phyloP scores from a whole-genome alignment of 1,284 basidiomycete genomes.

The Boletus mariae region DNA sequence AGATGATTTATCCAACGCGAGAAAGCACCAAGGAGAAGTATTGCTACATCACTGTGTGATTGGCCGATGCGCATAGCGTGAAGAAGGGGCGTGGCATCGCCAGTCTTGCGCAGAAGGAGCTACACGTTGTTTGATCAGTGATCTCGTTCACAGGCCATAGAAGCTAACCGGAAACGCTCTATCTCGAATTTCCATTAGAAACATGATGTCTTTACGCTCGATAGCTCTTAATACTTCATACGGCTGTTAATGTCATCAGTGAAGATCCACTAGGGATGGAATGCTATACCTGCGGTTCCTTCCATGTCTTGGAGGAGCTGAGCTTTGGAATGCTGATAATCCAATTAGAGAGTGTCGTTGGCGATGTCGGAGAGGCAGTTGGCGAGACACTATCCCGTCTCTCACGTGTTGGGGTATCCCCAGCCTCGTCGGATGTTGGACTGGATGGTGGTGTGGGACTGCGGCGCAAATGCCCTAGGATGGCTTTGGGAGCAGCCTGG shows the following conservation, averaged over 20 bases:
- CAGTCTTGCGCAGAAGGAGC: slow-evolving; percentile 70
- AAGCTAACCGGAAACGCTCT: slow-evolving; percentile 64
- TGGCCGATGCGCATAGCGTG: slow-evolving; percentile 78
- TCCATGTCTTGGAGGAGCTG: slow-evolving; percentile 40
- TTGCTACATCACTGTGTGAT: slow-evolving; percentile 70
- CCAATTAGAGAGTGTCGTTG: slow-evolving; percentile 27
- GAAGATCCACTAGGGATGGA: neutral
- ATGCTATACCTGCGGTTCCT: slow-evolving; percentile 54
- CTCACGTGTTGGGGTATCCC: slow-evolving; percentile 13
- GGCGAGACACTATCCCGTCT: slow-evolving; percentile 30
- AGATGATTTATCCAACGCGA: slow-evolving; percentile 80
- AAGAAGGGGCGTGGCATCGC: slow-evolving; percentile 71
- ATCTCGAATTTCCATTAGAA: slow-evolving; percentile 76
- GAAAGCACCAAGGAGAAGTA: slow-evolving; percentile 74
- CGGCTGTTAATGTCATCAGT: slow-evolving; percentile 42
- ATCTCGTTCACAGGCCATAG: neutral
- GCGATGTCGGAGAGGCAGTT: slow-evolving; percentile 30
- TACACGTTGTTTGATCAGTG: slow-evolving; percentile 28
- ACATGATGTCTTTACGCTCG: slow-evolving; percentile 69
- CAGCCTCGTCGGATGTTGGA: slow-evolving; percentile 19
- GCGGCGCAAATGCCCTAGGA: slow-evolving; percentile 45
- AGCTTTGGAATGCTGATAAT: slow-evolving; percentile 18
- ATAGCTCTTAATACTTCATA: slow-evolving; percentile 73
- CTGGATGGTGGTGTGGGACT: slow-evolving; percentile 37
- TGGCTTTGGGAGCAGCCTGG: slow-evolving; percentile 47